phyloP scores from a whole-genome alignment of 2,329 filamentous ascomycete genomes.

The Ophiostoma australiae region DNA sequence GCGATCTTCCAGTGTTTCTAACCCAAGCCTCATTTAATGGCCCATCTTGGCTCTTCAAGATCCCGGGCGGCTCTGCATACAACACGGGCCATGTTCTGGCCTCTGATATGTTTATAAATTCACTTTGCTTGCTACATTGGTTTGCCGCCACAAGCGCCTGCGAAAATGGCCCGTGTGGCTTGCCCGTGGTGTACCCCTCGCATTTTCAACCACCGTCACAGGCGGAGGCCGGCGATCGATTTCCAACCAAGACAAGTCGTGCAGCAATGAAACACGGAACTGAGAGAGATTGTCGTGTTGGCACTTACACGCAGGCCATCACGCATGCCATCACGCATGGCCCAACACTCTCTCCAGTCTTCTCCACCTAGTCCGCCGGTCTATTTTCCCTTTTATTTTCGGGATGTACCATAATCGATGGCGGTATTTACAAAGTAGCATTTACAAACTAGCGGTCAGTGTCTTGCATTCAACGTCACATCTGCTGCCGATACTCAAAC shows the following conservation, averaged over 20 bases:
- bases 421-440: slow-evolving; percentile 19
- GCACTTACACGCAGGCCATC: slow-evolving; percentile 20
- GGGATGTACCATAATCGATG: neutral
- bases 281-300: neutral
- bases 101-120: neutral
- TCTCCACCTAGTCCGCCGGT: slow-evolving; percentile 12
- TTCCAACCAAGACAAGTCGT: slow-evolving; percentile 16
- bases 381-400: slow-evolving; percentile 3
- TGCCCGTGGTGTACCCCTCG: neutral
- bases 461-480: slow-evolving; percentile 1
- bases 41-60: neutral
- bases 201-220: neutral
- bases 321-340: slow-evolving; percentile 14
- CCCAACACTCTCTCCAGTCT: neutral
- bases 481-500: neutral
- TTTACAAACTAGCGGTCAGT: slow-evolving; percentile 25
- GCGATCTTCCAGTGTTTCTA: neutral
- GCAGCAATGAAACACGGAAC: slow-evolving; percentile 15
- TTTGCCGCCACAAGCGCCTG: neutral
- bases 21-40: neutral
- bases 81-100: neutral
- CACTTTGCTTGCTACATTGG: neutral
- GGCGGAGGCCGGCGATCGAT: slow-evolving; percentile 2
- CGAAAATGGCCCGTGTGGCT: neutral
- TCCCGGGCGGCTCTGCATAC: neutral